Evolutionary conservation across 495 filamentous ascomycete species (phyloP), one percentile per base, ranked within the genome.

Genomic region (Tuber indicum): DNA sequence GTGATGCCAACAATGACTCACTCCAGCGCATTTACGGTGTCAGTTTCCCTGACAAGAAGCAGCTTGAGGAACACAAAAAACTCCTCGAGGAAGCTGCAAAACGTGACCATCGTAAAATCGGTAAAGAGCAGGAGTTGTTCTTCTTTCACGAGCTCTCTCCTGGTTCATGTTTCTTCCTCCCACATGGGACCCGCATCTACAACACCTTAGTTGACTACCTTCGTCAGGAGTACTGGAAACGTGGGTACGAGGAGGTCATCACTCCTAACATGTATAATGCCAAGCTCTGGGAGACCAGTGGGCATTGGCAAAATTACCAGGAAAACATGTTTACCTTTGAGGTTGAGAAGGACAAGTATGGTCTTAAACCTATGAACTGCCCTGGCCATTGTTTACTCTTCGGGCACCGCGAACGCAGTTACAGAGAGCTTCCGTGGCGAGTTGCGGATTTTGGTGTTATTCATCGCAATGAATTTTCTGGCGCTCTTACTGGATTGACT

Each of bases 311-410:
- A 70, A 93, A 98, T 83, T 99, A 99, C 88, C 88, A 93, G 78
- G 95, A 98, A 43, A 93, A 97, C 85, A 98, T 99, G 96, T 98
- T 98, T 86, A 89, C 91, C 52, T 88, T 98, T 75, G 91, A 96
- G 47, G 89, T 94, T 47, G 94, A 98, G 82, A 97, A 98, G 88
- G 90, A 93, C 75, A 89, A 92, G 71, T 94, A 89, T 84, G 92
- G 87, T 19, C 88, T 99, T 62, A 99, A 99, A 86, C 96, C 96
- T 47, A 99, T 99, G 96, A 98, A 98, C 85, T 99, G 96, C 85
- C 96, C 96, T 5, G 93, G 92, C 12, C 93, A 96, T 84, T 92
- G 90, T 80, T 84, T 92, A 42, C 88, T 96, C 75, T 96, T 96
- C 83, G 88, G 86, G 23, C 91, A 93, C 83, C 88, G 92, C 73